These are phyloP conservation scores for Myxozyma monticola DNA, from an alignment of 805 yeast genomes.

Conservation along the genomic window DNA sequence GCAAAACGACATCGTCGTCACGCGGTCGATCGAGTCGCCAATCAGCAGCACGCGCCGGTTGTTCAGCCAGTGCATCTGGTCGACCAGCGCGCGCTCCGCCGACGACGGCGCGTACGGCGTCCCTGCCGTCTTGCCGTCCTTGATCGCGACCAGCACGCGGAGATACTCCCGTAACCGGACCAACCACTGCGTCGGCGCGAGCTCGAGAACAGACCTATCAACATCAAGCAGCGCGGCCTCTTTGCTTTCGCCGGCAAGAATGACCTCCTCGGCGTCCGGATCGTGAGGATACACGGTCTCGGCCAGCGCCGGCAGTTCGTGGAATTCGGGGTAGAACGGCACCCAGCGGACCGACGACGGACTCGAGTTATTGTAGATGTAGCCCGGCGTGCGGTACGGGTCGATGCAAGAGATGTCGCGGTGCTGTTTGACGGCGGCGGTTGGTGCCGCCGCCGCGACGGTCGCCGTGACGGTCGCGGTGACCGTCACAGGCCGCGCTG, in stretches of 20 bases:
- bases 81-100: neutral
- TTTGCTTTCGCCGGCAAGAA: neutral
- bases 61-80: slow-evolving; percentile 12
- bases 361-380: neutral
- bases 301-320: slow-evolving; percentile 4
- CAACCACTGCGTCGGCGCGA: slow-evolving; percentile 21
- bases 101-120: neutral
- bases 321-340: slow-evolving; percentile 10
- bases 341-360: slow-evolving; percentile 5
- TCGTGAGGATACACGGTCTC: slow-evolving; percentile 12
- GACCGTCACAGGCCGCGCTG: too few species aligned
- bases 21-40: slow-evolving; percentile 28
- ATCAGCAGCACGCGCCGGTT: slow-evolving; percentile 18
- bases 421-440: too few species aligned
- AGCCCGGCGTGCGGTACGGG: slow-evolving; percentile 19
- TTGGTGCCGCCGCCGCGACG: too few species aligned
- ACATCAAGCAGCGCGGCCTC: neutral
- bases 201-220: too few species aligned
- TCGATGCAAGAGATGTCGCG: too few species aligned
- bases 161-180: neutral
- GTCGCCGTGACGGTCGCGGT: too few species aligned
- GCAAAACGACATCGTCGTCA: slow-evolving; percentile 9
- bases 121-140: neutral
- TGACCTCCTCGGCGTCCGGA: neutral
- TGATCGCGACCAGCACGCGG: neutral